These are phyloP conservation scores for Amoeboradix gromovi DNA, from an alignment of 371 early-diverging fungal genomes.

Conservation along the genomic window DNA sequence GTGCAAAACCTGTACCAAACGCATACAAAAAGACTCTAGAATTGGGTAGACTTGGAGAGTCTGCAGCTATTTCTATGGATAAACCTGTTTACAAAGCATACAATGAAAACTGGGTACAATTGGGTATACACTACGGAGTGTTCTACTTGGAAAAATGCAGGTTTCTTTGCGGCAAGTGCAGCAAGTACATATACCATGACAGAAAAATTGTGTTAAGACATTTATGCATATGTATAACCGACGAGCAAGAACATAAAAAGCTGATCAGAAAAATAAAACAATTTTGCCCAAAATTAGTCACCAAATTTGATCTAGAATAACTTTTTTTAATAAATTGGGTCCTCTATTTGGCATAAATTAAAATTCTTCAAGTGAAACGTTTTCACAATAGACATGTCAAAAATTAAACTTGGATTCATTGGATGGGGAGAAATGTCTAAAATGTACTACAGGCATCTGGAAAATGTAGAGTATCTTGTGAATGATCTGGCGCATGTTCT, in stretches of 20 bases:
- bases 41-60: background rate
- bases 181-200: background rate
- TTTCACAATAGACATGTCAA: background rate
- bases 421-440: background rate
- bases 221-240: background rate
- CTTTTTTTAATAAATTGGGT: no score
- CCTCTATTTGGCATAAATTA: background rate
- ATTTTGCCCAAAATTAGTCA: no score
- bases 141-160: background rate
- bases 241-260: no score
- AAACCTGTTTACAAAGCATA: background rate
- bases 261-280: no score
- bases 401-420: background rate
- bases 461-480: background rate
- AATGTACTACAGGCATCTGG: background rate
- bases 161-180: background rate
- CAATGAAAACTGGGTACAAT: background rate
- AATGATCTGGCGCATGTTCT: background rate
- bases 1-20: background rate
- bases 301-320: no score
- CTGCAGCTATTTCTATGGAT: background rate
- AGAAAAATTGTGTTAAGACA: background rate
- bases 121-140: background rate
- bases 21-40: background rate
- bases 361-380: background rate